These are phyloP conservation scores for Colletotrichum chlorophyti DNA, from an alignment of 2,329 filamentous ascomycete species.

Conservation along the genomic window DNA sequence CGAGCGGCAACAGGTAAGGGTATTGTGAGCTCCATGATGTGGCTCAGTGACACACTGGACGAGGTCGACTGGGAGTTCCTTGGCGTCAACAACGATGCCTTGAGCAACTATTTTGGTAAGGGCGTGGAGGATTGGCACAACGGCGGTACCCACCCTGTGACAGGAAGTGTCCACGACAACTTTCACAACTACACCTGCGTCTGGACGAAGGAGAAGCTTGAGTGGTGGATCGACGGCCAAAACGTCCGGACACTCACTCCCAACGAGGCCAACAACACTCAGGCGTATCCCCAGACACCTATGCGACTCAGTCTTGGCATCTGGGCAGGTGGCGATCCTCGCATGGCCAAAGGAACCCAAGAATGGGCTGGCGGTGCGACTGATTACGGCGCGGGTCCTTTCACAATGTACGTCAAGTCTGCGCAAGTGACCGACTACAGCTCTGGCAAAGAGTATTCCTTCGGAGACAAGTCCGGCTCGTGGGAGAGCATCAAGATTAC, in stretches of 20 bases:
- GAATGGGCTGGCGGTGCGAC: slow-evolving; percentile 75
- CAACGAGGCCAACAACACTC: slow-evolving; percentile 65
- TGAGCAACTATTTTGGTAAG: slow-evolving; percentile 84
- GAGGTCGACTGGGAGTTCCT: slow-evolving; percentile 90
- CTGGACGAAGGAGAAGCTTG: slow-evolving; percentile 72
- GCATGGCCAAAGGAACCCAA: slow-evolving; percentile 62
- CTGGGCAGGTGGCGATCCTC: slow-evolving; percentile 67
- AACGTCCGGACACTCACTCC: slow-evolving; percentile 69
- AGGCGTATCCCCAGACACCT: slow-evolving; percentile 78
- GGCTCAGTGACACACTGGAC: slow-evolving; percentile 84
- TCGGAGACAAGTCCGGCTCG: slow-evolving; percentile 64
- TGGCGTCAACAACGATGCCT: slow-evolving; percentile 69
- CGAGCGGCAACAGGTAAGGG: slow-evolving; percentile 78
- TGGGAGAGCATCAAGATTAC: slow-evolving; percentile 68
- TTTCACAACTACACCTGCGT: slow-evolving; percentile 80
- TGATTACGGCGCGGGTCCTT: slow-evolving; percentile 71
- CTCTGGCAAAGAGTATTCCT: slow-evolving; percentile 70
- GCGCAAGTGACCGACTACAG: slow-evolving; percentile 63
- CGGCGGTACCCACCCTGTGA: slow-evolving; percentile 63
- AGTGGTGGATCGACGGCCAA: slow-evolving; percentile 74
- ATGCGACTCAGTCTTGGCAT: slow-evolving; percentile 74
- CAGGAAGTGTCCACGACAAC: slow-evolving; percentile 61
- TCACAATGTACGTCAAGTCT: slow-evolving; percentile 76
- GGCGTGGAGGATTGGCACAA: slow-evolving; percentile 69
- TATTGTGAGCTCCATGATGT: slow-evolving; percentile 82